Conservation (phyloP, 352 stramenopile species). For the Globisporangium nodosum region DNA sequence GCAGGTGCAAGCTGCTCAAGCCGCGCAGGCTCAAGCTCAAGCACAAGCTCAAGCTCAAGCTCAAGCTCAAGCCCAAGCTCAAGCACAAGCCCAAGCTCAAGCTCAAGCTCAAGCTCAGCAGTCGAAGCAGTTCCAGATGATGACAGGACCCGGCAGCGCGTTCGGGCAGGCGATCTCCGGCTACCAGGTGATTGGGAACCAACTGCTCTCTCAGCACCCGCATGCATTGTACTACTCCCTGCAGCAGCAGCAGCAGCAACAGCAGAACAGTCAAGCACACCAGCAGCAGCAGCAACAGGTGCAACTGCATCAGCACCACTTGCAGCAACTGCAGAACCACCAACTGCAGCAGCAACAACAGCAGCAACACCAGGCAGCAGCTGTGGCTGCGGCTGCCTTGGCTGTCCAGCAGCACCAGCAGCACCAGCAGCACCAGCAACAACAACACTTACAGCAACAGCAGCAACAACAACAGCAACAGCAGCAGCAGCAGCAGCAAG, state of each 20-base stretch:
- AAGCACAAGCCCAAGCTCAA: conserved; percentile 10
- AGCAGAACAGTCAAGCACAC: conserved; percentile 25
- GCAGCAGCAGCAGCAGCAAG: conserved; percentile 13
- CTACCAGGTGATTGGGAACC: conserved; percentile 63
- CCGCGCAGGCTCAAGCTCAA: conserved; percentile 17
- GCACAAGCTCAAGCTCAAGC: conserved; percentile 22
- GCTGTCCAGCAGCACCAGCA: conserved; percentile 24
- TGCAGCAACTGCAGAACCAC: conserved; percentile 31
- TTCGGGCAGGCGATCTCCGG: conserved; percentile 46
- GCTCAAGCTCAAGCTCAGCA: conserved; percentile 20
- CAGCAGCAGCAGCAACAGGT: conserved; percentile 21
- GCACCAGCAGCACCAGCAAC: conserved; percentile 36
- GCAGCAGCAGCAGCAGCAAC: conserved; percentile 29
- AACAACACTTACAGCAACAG: conserved; percentile 20
- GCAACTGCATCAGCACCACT: conserved; percentile 23
- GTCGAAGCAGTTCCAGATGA: conserved; percentile 65
- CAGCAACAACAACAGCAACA: conserved; percentile 22
- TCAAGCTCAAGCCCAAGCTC: neutral
- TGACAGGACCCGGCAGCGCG: conserved; percentile 27
- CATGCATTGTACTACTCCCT: conserved; percentile 59
- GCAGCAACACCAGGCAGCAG: conserved; percentile 32
- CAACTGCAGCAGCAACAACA: conserved; percentile 40
- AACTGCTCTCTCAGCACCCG: conserved; percentile 56
- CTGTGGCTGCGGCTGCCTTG: conserved; percentile 21
- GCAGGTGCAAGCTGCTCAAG: too few species aligned